phyloP scores from a whole-genome alignment of 768 basidiomycete genomes.

The Lentinula guzmanii region DNA sequence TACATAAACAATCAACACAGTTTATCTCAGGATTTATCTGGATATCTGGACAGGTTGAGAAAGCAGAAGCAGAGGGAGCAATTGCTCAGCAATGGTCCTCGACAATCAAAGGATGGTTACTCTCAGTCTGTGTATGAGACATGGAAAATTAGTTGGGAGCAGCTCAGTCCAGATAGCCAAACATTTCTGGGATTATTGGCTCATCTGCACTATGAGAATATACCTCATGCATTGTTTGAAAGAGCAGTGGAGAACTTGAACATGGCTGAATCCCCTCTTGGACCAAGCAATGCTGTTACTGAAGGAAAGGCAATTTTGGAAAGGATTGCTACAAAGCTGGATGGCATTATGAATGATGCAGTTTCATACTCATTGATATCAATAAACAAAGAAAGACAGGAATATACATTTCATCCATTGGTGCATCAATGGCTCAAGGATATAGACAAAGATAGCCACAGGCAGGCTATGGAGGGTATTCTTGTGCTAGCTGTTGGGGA shows the following conservation, averaged over 20 bases:
- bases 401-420: not conserved
- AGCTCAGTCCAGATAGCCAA: not conserved
- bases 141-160: not conserved
- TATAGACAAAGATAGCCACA: no score
- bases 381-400: not conserved
- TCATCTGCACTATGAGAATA: not conserved
- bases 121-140: not conserved
- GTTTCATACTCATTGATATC: not conserved
- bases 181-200: not conserved
- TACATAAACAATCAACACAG: not conserved
- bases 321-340: not conserved
- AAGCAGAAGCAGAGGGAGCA: not conserved
- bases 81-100: not conserved
- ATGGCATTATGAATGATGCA: not conserved
- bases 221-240: not conserved
- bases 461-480: not conserved
- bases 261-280: not conserved
- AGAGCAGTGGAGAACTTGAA: not conserved
- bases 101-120: not conserved
- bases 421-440: not conserved
- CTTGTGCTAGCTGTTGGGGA: not conserved
- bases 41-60: not conserved
- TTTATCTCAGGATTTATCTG: not conserved
- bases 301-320: not conserved
- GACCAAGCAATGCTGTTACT: not conserved